Evolutionary conservation across 805 yeast species (phyloP), one percentile per base, ranked within the genome.

Genomic region (Wickerhamomyces subpelliculosus): DNA sequence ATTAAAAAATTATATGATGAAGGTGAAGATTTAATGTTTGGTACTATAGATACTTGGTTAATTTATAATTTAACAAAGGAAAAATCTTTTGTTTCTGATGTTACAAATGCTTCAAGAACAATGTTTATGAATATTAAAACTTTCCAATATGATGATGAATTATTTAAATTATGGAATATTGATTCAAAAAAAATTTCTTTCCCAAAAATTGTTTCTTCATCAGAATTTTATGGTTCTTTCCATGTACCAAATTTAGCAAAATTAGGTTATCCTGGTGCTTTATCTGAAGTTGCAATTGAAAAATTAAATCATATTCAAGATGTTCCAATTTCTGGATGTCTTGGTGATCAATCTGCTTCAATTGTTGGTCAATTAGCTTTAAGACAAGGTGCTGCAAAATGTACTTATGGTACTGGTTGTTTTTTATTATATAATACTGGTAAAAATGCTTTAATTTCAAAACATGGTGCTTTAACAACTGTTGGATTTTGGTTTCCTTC

Each of bases 331-430:
- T 75, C 85, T 50, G 96, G 96, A 32, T 85, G 95, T 62, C 68
- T 89, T 23, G 97, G 97, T 42, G 97, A 89, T 64, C 97, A 89
- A 66, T 78, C 89, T 39, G 87, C 96, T 2, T 93, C 97, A 2
- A 62, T 90, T 43, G 95, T 88, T 35, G 97, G 97, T 27, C 96
- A 89, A 62, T 62, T 85, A 61, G 96, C 96, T 2, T 76, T 87
- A 52, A 70, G 75, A 46, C 72, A 76, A 32, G 96, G 96, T 39
- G 78, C 82, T 32, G 96, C 96, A 32, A 89, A 89, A 62, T 87
- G 95, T 70, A 89, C 97, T 10, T 89, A 88, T 55, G 97, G 97
- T 45, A 89, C 97, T 2, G 97, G 97, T 44, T 85, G 95, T 59
- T 89, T 89, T 69, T 62, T 89, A 44, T 68, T 90, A 45, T 86